A percentile compares a stretch with the other conserved stretches of the same genome.
Evolutionary conservation across 805 yeast genomes (phyloP).

Genomic region (Teunomyces cretensis): DNA sequence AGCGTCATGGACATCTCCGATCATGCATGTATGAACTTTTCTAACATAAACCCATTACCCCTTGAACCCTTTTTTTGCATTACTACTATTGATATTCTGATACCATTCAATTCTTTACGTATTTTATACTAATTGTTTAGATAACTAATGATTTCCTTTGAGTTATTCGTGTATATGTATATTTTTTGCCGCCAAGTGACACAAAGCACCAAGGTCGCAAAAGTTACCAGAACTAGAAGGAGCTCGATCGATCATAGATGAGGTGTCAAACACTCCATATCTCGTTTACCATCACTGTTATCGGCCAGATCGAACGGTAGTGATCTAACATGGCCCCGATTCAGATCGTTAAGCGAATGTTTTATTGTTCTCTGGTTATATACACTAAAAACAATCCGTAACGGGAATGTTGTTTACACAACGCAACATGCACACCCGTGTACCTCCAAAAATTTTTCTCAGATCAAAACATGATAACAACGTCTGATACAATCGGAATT

Average conservation of each 20-base stretch:
- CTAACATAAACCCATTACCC: neutral
- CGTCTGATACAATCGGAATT: neutral
- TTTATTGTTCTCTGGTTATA: neutral
- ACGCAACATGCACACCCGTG: neutral
- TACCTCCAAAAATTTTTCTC: constrained; percentile 1
- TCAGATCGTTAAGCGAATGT: neutral
- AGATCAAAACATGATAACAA: constrained; percentile 3
- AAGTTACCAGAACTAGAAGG: neutral
- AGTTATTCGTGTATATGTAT: neutral
- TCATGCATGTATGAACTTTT: constrained; percentile 12
- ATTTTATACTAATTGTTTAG: neutral
- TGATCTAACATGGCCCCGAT: no score
- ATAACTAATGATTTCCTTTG: neutral
- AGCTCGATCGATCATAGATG: no score
- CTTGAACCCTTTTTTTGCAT: constrained; percentile 1
- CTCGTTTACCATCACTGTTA: no score
- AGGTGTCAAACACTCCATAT: no score
- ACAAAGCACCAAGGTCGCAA: neutral
- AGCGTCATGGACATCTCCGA: constrained; percentile 13
- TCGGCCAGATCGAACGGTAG: no score
- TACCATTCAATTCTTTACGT: constrained; percentile 3
- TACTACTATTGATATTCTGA: constrained; percentile 1
- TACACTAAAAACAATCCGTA: neutral
- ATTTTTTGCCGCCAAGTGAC: neutral
- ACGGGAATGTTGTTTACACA: constrained; percentile 1